phyloP scores from a whole-genome alignment of 2,329 filamentous ascomycete species.

The Aspergillus piperis region DNA sequence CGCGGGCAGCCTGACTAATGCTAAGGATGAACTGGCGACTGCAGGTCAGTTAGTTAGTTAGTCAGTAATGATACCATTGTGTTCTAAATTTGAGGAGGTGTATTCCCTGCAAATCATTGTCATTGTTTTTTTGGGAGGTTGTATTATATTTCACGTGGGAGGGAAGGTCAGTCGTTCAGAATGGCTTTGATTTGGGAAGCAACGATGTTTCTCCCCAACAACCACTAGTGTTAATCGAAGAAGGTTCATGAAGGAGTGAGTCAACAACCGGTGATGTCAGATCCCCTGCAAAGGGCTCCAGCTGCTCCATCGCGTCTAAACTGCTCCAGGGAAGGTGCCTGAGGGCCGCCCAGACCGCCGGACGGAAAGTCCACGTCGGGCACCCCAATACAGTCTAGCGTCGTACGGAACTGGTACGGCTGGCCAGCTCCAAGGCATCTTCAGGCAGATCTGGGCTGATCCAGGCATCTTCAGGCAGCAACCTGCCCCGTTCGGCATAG shows the following conservation, averaged over 20 bases:
- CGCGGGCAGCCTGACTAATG: background rate
- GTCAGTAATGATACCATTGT: no score
- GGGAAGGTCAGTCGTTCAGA: no score
- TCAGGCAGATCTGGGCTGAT: background rate
- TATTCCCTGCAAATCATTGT: no score
- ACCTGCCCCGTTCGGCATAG: constrained; percentile 13
- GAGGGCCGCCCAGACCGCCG: constrained; percentile 9
- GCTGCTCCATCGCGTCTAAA: constrained; percentile 1
- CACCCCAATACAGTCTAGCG: background rate
- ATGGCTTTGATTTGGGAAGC: background rate
- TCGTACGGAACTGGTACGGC: background rate
- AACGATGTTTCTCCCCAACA: background rate
- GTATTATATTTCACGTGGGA: no score
- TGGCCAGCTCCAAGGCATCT: constrained; percentile 2
- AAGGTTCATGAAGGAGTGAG: background rate
- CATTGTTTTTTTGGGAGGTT: no score
- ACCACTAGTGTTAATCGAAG: background rate
- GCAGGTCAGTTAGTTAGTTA: background rate
- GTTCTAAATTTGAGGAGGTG: no score
- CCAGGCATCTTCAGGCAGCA: constrained; percentile 15
- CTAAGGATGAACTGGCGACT: background rate
- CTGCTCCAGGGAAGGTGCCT: constrained; percentile 3
- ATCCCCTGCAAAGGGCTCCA: background rate
- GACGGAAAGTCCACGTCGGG: constrained; percentile 11
- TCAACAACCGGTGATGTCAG: constrained; percentile 7